Evolutionary conservation across 1,284 basidiomycete species (phyloP).

Genomic region (Moesziomyces antarcticus): DNA sequence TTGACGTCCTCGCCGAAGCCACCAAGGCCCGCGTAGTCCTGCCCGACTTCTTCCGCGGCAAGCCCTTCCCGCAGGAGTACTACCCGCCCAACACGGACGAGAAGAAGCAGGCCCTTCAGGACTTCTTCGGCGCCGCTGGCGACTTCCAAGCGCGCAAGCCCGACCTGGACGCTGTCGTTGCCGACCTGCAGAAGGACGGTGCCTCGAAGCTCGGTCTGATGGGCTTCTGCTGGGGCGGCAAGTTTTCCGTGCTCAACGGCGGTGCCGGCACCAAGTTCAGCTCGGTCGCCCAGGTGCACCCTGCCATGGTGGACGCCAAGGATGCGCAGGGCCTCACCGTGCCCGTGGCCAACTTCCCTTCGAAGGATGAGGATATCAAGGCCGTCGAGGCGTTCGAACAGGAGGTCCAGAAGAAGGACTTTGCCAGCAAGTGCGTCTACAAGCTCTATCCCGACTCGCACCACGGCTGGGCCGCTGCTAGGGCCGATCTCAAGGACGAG

Average conservation of each 20-base stretch:
- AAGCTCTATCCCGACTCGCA: slow-evolving; percentile 71
- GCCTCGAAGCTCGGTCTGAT: slow-evolving; percentile 70
- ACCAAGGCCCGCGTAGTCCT: slow-evolving; percentile 72
- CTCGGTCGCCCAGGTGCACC: slow-evolving; percentile 56
- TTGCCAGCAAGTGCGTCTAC: slow-evolving; percentile 73
- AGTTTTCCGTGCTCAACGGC: slow-evolving; percentile 46
- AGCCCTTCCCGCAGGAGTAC: slow-evolving; percentile 71
- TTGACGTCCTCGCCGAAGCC: slow-evolving; percentile 73
- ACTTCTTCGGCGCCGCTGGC: slow-evolving; percentile 64
- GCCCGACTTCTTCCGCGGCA: slow-evolving; percentile 76
- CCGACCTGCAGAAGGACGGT: slow-evolving; percentile 71
- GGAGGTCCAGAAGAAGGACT: slow-evolving; percentile 69
- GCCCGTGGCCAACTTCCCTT: slow-evolving; percentile 75
- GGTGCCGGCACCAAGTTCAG: slow-evolving; percentile 50
- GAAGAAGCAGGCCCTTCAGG: slow-evolving; percentile 70
- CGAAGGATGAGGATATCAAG: slow-evolving; percentile 73
- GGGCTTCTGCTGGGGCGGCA: slow-evolving; percentile 70
- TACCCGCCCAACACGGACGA: slow-evolving; percentile 73
- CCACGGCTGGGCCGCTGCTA: slow-evolving; percentile 79
- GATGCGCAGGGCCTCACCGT: slow-evolving; percentile 73
- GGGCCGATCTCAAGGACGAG: slow-evolving; percentile 75
- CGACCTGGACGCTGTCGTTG: slow-evolving; percentile 72
- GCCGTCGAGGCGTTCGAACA: slow-evolving; percentile 71
- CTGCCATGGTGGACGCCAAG: slow-evolving; percentile 72
- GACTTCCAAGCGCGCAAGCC: slow-evolving; percentile 70